phyloP scores from a whole-genome alignment of 2,329 filamentous ascomycete species.

The Ilyonectria robusta region DNA sequence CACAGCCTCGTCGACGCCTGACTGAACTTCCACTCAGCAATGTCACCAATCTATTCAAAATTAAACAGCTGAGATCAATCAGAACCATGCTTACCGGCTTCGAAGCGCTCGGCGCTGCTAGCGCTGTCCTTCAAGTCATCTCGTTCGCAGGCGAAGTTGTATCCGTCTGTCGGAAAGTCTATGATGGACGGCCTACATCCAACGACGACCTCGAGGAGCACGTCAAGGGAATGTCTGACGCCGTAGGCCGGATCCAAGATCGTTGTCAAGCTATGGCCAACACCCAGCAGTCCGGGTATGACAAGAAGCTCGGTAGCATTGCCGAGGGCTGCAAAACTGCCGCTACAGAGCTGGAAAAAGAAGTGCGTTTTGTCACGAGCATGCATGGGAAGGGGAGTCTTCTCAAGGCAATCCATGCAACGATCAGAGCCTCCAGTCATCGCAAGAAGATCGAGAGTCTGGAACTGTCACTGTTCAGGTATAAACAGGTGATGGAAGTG shows the following conservation, averaged over 20 bases:
- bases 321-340: not conserved
- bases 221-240: not conserved
- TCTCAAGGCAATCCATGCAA: not conserved
- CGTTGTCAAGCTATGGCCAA: constrained; percentile 9
- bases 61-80: not conserved
- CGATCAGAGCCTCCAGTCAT: not conserved
- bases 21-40: not conserved
- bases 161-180: constrained; percentile 15
- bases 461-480: not conserved
- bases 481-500: constrained; percentile 19
- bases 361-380: not conserved
- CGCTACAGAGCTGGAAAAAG: not conserved
- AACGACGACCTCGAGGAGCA: constrained; percentile 21
- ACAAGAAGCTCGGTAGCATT: constrained; percentile 14
- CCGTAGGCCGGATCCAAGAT: not conserved
- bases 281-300: not conserved
- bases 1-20: not conserved
- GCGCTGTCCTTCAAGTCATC: constrained; percentile 33
- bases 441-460: constrained; percentile 22
- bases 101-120: constrained; percentile 29
- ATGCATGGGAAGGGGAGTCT: not conserved
- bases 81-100: constrained; percentile 10
- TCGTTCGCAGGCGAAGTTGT: constrained; percentile 9
- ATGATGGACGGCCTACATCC: not conserved
- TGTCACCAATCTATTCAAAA: not conserved